Base-by-base conservation (phyloP, 129 eudicot genomes). In the Sambucus nigra region DNA sequence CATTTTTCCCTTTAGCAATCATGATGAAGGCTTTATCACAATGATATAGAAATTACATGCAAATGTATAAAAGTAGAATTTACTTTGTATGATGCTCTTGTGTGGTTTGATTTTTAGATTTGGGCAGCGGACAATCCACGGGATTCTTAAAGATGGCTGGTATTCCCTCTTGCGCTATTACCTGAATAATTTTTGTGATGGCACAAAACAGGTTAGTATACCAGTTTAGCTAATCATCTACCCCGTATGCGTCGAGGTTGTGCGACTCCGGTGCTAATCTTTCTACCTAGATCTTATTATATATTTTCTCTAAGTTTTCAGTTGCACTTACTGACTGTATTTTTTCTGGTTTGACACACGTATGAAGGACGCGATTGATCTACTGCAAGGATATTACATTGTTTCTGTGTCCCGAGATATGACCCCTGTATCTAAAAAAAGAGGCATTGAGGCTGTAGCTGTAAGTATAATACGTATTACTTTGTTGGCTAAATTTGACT, bases 141-240 rank as follows among this genome's bases (percentile, higher is more conserved):
- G 98, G 42, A 74, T 86, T 45, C 56, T 82, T 14, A 69, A 91
- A 28, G 98, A 91, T 50, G 93, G 94, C 23, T 71, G 60, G 50
- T 64, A 70, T 75, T 77, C 95, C 47, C 87, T 91, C n/a, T 63
- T 59, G 73, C 94, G 98, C 53, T 91, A 91, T 75, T 91, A 91
- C 75, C 79, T 91, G 39, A 91, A 91, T 69, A 91, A 91, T 59
- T 91, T 91, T 46, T 27, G 70, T 62, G 98, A 91, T 63, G 98
- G 98, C 33, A 74, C 94, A 72, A 91, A 82, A 64, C 98, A 91
- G 98, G 95, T 89, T 28, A 20, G 74, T 39, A 27, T 35, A 9
- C 38, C 38, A 31, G 5, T 31, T 31, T 9, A 29, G 41, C 56
- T 61, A 1, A 53, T 17, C 16, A 7, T 10, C 46, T 7, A 40